phyloP scores from a whole-genome alignment of 75 land plant genomes.

The Picea sitchensis region DNA sequence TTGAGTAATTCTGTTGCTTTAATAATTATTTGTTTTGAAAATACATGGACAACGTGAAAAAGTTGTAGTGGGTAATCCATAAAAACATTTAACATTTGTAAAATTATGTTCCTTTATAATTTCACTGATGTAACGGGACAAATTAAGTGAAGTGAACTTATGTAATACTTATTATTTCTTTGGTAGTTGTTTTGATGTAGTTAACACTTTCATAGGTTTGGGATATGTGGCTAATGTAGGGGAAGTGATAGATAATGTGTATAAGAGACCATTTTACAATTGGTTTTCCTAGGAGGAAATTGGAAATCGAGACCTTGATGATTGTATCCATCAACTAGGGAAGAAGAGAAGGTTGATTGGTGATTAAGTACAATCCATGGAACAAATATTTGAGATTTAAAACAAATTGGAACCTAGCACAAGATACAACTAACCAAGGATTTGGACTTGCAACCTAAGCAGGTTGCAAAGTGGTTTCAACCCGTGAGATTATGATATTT shows the following conservation, averaged over 20 bases:
- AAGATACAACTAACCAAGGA: neutral
- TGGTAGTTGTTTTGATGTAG: neutral
- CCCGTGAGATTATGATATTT: neutral
- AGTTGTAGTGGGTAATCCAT: no score
- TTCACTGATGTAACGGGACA: no score
- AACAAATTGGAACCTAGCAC: neutral
- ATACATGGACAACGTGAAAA: no score
- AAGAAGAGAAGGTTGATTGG: neutral
- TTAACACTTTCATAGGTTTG: constrained; percentile 18
- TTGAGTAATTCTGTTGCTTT: no score
- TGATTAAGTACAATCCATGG: neutral
- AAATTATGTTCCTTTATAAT: no score
- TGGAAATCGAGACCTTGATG: constrained; percentile 11
- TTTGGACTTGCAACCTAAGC: constrained; percentile 3
- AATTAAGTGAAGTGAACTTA: neutral
- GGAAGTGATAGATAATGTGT: no score
- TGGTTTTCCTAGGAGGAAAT: no score
- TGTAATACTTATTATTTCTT: neutral
- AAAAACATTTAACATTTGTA: no score
- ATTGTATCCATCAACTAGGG: neutral
- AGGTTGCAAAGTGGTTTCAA: constrained; percentile 6
- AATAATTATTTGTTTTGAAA: no score
- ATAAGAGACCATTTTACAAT: no score
- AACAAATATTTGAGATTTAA: neutral
- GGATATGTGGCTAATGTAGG: constrained; percentile 38